A percentile compares a stretch with the other conserved stretches of the same genome.
These are phyloP conservation scores for Ramalina intermedia DNA, from an alignment of 495 filamentous ascomycete genomes.

Conservation along the genomic window DNA sequence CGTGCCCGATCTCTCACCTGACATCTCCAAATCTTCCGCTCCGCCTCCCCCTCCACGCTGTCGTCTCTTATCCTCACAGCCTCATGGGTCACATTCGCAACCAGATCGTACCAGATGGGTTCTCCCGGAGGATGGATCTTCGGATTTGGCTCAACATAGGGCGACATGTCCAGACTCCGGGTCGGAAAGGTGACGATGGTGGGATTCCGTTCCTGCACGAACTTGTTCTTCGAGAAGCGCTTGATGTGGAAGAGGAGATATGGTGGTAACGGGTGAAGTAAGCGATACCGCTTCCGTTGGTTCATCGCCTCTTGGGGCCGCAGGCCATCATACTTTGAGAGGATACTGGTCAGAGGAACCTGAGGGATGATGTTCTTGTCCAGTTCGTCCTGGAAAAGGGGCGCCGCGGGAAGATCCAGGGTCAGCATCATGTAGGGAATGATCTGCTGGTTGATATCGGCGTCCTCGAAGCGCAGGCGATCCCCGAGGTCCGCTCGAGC, in stretches of 20 bases:
- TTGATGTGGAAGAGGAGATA: conserved; percentile 94
- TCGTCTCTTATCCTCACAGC: conserved; percentile 63
- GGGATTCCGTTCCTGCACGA: conserved; percentile 87
- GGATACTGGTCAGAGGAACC: conserved; percentile 73
- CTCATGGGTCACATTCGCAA: conserved; percentile 81
- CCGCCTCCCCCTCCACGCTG: conserved; percentile 64
- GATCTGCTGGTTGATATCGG: conserved; percentile 60
- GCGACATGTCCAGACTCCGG: conserved; percentile 68
- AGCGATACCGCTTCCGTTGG: conserved; percentile 72
- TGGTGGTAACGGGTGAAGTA: conserved; percentile 84
- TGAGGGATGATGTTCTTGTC: conserved; percentile 94
- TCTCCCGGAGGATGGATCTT: conserved; percentile 49
- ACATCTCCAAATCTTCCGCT: conserved; percentile 69
- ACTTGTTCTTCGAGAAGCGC: conserved; percentile 90
- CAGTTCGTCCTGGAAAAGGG: conserved; percentile 87
- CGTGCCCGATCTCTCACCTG: conserved; percentile 46
- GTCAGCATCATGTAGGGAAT: conserved; percentile 80
- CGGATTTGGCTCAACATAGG: conserved; percentile 71
- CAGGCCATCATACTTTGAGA: conserved; percentile 88
- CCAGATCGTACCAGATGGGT: conserved; percentile 89
- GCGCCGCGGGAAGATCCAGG: conserved; percentile 79
- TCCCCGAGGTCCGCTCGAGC: conserved; percentile 78
- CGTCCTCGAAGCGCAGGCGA: conserved; percentile 86
- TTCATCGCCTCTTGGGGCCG: conserved; percentile 77
- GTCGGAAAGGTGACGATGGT: conserved; percentile 92